Evolutionary conservation across 1,284 basidiomycete genomes (phyloP), one percentile per base, ranked within the genome.

Genomic region (Porphyrellus sp.): DNA sequence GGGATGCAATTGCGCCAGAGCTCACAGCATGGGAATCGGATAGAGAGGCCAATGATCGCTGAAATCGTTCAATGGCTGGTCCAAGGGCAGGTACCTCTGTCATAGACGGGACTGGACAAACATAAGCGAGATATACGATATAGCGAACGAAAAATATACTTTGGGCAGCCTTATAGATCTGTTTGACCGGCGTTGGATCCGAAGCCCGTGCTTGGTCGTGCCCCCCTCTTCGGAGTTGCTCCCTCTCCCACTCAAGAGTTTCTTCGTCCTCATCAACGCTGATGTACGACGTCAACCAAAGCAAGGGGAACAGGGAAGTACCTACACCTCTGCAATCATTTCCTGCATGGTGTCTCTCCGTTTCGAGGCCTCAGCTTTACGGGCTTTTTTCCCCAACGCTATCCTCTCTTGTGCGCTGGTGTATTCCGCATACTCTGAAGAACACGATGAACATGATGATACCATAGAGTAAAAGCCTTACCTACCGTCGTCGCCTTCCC

Each of bases 401-500:
- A 98, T 85, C 30, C 88, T 76, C 56, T 94, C 91, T 65, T 91
- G 85, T 0, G 91, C 89, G 57, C 86, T 93, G 0, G 95, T 97
- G 63, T 85, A 97, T 58, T 93, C 91, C 6, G 93, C 90, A 63
- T 85, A 86, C 62, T 95, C 93, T 93, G 59, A 8, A 38, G 42
- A 18, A 33, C 39, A 54, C 18, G 44, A 40, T 49, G 46, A 63
- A 44, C 48, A 49, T 57, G 25, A 40, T 54, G 34, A 49, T 43
- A 15, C 49, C 27, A 37, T 42, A 8, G 18, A 37, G 28, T 18
- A 20, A n/a, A 54, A 39, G 48, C 44, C n/a, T 46, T 44, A 67
- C 81, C 54, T 59, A 92, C 91, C 92, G 62, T 97, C 94, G 51
- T 96, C 94, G 0, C 89, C 93, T 62, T 97, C 93, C 1, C 93